These are phyloP conservation scores for Neofusicoccum sp. DNA, from an alignment of 2,329 filamentous ascomycete species.

Conservation along the genomic window DNA sequence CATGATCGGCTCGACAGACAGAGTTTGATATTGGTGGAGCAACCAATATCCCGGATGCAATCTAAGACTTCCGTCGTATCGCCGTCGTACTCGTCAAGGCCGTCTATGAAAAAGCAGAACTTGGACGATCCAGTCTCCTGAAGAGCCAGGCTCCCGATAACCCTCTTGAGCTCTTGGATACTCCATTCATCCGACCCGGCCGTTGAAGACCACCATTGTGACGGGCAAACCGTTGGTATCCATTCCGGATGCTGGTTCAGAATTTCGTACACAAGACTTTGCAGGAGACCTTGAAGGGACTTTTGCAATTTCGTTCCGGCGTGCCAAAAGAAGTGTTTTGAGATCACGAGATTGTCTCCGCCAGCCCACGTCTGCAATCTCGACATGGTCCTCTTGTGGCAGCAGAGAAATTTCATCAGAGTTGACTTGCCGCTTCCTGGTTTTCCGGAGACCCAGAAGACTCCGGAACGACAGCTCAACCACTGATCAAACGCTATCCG, in stretches of 20 bases:
- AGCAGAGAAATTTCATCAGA: background rate
- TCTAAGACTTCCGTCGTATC: background rate
- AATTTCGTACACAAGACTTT: background rate
- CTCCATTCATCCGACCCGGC: background rate
- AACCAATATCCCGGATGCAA: background rate
- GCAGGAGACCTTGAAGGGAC: background rate
- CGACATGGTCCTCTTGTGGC: background rate
- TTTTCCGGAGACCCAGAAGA: background rate
- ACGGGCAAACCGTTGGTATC: background rate
- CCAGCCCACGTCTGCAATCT: background rate
- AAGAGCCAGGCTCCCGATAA: background rate
- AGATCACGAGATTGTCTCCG: background rate
- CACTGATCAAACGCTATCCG: too few species aligned
- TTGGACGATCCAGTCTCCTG: background rate
- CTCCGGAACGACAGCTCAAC: background rate
- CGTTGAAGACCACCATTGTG: background rate
- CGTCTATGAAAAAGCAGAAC: too few species aligned
- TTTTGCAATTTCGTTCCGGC: background rate
- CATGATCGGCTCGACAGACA: constrained; percentile 22
- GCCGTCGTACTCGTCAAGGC: background rate
- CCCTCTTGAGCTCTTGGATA: background rate
- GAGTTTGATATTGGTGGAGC: background rate
- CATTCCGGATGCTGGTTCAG: background rate
- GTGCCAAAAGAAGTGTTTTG: background rate
- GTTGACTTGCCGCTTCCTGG: background rate